Evolutionary conservation across 2,329 filamentous ascomycete species (phyloP).

Genomic region (Colletotrichum ledebouriae): DNA sequence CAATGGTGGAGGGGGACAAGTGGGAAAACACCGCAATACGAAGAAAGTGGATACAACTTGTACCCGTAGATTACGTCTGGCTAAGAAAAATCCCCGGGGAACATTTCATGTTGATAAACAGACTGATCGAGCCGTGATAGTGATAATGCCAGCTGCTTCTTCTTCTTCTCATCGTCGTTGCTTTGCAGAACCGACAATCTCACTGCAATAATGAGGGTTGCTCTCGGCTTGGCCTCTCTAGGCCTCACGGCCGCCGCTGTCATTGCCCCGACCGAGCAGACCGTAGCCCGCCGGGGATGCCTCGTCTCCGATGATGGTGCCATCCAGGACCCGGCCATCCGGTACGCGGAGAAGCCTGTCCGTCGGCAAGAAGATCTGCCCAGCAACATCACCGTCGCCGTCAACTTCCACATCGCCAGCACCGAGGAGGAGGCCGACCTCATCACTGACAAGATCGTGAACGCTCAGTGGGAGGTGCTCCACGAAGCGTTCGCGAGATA

Average conservation of each 20-base stretch:
- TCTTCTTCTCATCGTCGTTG: background rate
- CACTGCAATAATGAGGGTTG: conserved; percentile 18
- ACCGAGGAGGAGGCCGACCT: conserved; percentile 44
- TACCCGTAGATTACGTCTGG: conserved; percentile 4
- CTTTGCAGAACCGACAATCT: background rate
- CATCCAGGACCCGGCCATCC: conserved; percentile 4
- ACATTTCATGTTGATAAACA: background rate
- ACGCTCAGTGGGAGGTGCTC: conserved; percentile 45
- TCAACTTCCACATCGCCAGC: conserved; percentile 47
- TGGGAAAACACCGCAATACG: conserved; percentile 25
- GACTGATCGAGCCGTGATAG: too few relatives aligned
- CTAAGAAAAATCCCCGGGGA: conserved; percentile 18
- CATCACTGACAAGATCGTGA: conserved; percentile 41
- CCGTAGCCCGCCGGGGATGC: conserved; percentile 20
- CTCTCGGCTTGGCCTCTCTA: conserved; percentile 27
- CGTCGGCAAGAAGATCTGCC: conserved; percentile 40
- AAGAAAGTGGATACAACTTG: conserved; percentile 28
- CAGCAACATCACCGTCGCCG: conserved; percentile 45
- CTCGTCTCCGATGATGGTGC: conserved; percentile 36
- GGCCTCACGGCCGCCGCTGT: conserved; percentile 17
- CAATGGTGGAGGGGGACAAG: conserved; percentile 12
- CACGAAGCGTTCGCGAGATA: conserved; percentile 43
- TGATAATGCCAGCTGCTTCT: too few relatives aligned
- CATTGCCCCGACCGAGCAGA: background rate
- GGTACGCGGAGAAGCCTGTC: background rate